Evolutionary conservation across 768 basidiomycete genomes (phyloP).

Genomic region (Tulasnella sp.): DNA sequence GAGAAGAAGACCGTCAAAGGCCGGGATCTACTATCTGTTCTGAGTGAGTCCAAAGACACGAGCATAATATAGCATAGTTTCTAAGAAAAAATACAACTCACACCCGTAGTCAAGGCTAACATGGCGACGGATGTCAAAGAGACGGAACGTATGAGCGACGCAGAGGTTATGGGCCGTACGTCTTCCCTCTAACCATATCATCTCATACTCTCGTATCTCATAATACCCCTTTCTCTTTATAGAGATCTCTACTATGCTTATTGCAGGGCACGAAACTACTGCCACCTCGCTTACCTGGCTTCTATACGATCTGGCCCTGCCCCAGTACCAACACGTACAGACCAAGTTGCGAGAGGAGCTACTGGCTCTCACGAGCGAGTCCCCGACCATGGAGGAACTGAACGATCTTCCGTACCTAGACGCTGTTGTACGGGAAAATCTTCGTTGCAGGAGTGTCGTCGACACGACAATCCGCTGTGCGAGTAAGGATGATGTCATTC

Average conservation of each 20-base stretch:
- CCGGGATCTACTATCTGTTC: neutral
- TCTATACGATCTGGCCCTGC: slow-evolving; percentile 6
- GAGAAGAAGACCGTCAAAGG: neutral
- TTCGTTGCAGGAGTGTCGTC: slow-evolving; percentile 7
- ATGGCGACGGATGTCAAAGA: slow-evolving; percentile 52
- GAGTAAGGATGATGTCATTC: slow-evolving; percentile 15
- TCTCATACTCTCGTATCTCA: neutral
- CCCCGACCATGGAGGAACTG: slow-evolving; percentile 26
- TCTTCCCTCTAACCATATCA: neutral
- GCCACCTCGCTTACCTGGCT: neutral
- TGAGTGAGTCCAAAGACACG: slow-evolving; percentile 26
- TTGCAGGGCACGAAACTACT: slow-evolving; percentile 55
- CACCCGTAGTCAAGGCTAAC: slow-evolving; percentile 44
- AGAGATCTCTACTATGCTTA: slow-evolving; percentile 56
- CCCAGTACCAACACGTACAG: slow-evolving; percentile 42
- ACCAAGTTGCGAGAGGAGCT: slow-evolving; percentile 53
- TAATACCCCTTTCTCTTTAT: neutral
- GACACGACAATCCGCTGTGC: slow-evolving; percentile 7
- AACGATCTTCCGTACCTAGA: slow-evolving; percentile 30
- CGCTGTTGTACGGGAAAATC: slow-evolving; percentile 26
- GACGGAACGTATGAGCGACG: slow-evolving; percentile 49
- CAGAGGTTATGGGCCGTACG: slow-evolving; percentile 53
- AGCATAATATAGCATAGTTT: slow-evolving; percentile 31
- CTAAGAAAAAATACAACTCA: slow-evolving; percentile 37
- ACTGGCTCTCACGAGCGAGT: slow-evolving; percentile 26